A percentile compares a stretch with the other conserved stretches of the same genome.
These are phyloP conservation scores for Hyaloscypha finlandica DNA, from an alignment of 495 filamentous ascomycete species.

Conservation along the genomic window DNA sequence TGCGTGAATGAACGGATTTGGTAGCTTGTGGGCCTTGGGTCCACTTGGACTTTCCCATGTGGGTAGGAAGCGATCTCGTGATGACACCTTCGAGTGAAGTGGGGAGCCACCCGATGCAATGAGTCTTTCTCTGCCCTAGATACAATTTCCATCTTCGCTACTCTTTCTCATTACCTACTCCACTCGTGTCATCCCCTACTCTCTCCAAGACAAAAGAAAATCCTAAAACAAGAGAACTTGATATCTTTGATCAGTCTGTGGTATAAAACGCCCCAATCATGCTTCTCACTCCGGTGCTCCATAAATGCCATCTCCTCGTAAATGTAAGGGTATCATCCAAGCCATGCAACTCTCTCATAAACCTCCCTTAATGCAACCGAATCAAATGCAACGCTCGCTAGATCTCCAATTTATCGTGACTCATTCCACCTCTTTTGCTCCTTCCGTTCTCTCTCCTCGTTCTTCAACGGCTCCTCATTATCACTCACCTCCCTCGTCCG, in stretches of 20 bases:
- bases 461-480: constrained; percentile 1
- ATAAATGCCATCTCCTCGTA: background rate
- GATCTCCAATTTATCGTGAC: background rate
- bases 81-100: too few species aligned
- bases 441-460: background rate
- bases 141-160: too few species aligned
- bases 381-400: background rate
- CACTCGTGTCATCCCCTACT: too few species aligned
- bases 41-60: too few species aligned
- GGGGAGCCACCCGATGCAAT: too few species aligned
- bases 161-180: too few species aligned
- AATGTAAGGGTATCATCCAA: background rate
- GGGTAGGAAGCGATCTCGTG: too few species aligned
- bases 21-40: too few species aligned
- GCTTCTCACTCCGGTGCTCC: background rate
- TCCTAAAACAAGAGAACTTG: background rate
- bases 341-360: background rate
- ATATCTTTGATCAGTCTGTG: background rate
- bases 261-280: background rate
- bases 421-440: background rate
- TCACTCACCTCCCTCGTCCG: background rate
- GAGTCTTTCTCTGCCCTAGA: too few species aligned
- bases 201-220: background rate
- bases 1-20: too few species aligned
- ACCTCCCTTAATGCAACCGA: background rate